Evolutionary conservation across 176 grass and related monocot species (phyloP).

Genomic region (Microstegium vimineum): DNA sequence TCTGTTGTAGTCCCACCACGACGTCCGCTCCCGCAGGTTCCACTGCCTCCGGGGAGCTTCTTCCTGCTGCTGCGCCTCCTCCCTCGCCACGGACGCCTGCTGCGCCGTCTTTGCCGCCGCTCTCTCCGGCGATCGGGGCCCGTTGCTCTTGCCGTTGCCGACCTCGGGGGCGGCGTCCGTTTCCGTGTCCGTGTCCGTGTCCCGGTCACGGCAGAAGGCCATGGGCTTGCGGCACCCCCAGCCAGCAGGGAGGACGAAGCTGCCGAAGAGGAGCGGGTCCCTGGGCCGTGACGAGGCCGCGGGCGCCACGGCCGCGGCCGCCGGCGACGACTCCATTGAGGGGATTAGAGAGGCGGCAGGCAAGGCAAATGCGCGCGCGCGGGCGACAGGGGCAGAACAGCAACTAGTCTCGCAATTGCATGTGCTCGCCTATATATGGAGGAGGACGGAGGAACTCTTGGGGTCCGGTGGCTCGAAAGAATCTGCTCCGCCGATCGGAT

Average conservation of each 20-base stretch:
- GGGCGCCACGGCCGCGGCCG: background rate
- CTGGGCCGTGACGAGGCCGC: background rate
- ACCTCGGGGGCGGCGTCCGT: background rate
- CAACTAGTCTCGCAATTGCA: slow-evolving; percentile 36
- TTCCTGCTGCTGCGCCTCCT: background rate
- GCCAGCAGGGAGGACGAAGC: slow-evolving; percentile 41
- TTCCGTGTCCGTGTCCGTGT: background rate
- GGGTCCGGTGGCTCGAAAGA: background rate
- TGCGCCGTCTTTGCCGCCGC: background rate
- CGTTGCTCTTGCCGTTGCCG: background rate
- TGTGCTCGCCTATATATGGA: slow-evolving; percentile 34
- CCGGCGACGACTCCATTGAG: slow-evolving; percentile 42
- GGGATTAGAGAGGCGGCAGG: slow-evolving; percentile 42
- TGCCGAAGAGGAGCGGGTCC: slow-evolving; percentile 19
- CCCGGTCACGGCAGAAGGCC: slow-evolving; percentile 35
- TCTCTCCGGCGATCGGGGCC: background rate
- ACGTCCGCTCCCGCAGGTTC: slow-evolving; percentile 41
- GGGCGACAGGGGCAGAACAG: background rate
- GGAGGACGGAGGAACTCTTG: slow-evolving; percentile 20
- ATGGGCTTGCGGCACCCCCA: slow-evolving; percentile 44
- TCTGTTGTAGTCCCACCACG: slow-evolving; percentile 23
- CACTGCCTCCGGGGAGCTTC: slow-evolving; percentile 39
- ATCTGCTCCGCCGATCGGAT: background rate
- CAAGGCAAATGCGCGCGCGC: slow-evolving; percentile 15
- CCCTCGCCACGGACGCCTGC: background rate